These are phyloP conservation scores for Cutaneotrichosporon cavernicola DNA, from an alignment of 1,284 basidiomycete species.

Conservation along the genomic window DNA sequence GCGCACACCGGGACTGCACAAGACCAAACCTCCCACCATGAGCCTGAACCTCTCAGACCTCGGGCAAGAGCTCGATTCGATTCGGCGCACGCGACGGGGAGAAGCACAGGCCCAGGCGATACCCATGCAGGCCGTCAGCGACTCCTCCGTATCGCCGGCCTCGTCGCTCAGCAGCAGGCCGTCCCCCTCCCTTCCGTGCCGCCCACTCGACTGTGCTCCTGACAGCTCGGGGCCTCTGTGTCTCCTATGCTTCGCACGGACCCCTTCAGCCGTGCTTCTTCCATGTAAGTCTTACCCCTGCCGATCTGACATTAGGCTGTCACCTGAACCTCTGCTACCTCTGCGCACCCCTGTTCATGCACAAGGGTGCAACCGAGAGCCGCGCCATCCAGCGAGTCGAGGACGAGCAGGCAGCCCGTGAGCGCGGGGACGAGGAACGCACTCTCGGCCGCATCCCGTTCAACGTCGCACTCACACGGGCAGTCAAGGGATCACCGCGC, in stretches of 20 bases:
- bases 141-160: constrained; percentile 3
- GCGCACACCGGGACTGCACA: not conserved
- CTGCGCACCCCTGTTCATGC: constrained; percentile 40
- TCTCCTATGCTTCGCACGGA: constrained; percentile 37
- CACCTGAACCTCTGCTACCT: constrained; percentile 46
- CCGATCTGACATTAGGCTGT: constrained; percentile 29
- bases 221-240: constrained; percentile 17
- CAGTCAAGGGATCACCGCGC: constrained; percentile 32
- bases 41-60: constrained; percentile 24
- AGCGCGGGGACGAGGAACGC: not conserved
- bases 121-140: not conserved
- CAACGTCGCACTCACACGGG: constrained; percentile 32
- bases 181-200: not conserved
- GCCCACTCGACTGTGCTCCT: not conserved
- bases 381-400: not conserved
- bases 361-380: constrained; percentile 10
- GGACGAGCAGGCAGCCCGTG: not conserved
- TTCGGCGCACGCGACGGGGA: constrained; percentile 20
- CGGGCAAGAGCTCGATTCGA: constrained; percentile 23
- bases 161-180: constrained; percentile 2
- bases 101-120: not conserved
- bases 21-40: constrained; percentile 9
- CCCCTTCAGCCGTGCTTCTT: constrained; percentile 40
- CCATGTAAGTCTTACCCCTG: constrained; percentile 35
- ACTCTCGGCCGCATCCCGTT: constrained; percentile 23